Base-by-base conservation (phyloP, 305 asterid species). In the Fraxinus sp. region DNA sequence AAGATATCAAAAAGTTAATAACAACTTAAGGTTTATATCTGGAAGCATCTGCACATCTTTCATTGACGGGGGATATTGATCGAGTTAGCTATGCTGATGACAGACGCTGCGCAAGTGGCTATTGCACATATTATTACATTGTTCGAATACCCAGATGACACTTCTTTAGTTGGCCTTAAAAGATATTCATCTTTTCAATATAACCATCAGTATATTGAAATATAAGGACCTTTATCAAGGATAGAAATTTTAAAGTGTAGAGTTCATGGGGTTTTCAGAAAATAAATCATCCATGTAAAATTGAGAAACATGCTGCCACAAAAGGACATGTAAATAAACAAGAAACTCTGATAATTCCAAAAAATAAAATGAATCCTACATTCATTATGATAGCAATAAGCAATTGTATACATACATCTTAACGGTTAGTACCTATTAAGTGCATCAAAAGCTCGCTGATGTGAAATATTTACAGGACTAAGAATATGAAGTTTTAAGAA, bases 401-500 rank as follows among this genome's bases (percentile, higher is more conserved):
- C n/a, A 66, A 8, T 26, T 26, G 73, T 24, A 66, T 20, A 59
- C 32, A 26, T 0, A 13, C 11, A 24, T 0, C 35, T 9, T 24
- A 24, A 7, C 26, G 13, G 36, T 66, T 11, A 22, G 35, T 8
- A 66, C 35, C 30, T 11, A 24, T 3, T 8, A 28, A 1, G 35
- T 66, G 73, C 73, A 66, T 66, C 35, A 9, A 9, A 66, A 9
- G 73, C 73, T 3, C 7, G 26, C 14, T 10, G 30, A 24, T 9
- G 7, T 66, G 7, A 57, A 78, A 77, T 86, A 88, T 85, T 85
- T 86, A 88, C 91, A 86, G 77, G 84, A 44, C 66, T 2, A 33
- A 62, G 80, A 74, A 79, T 77, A 82, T 18, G 77, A 64, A 16
- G 18, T 32, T 72, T 30, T 20, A 49, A 26, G 26, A 2, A 46